Percentiles rank a stretch among this genome's conserved stretches.
phyloP scores from a whole-genome alignment of 106 monocot genomes.

The Apostasia shenzhenica region DNA sequence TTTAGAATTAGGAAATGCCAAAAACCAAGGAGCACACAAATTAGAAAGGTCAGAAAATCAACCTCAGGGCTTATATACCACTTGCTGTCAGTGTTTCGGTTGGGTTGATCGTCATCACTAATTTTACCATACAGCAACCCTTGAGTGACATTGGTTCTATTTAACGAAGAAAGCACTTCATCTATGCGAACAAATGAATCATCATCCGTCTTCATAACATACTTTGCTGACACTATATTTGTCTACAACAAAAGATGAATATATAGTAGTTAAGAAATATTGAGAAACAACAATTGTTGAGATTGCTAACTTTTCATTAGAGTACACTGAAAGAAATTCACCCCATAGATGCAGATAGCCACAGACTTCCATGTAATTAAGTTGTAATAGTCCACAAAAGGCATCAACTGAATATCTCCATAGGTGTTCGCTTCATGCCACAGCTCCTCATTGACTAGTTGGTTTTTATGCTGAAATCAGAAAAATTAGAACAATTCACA shows the following conservation, averaged over 20 bases:
- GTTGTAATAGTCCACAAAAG: slow-evolving; percentile 92
- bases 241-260: slow-evolving; percentile 25
- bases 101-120: slow-evolving; percentile 47
- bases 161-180: slow-evolving; percentile 42
- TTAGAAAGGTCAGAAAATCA: slow-evolving; percentile 7
- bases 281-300: background rate
- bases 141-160: slow-evolving; percentile 21
- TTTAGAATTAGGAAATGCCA: background rate
- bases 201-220: slow-evolving; percentile 49
- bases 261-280: slow-evolving; percentile 2
- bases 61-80: slow-evolving; percentile 74
- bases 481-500: background rate
- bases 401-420: slow-evolving; percentile 90
- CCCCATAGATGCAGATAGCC: slow-evolving; percentile 86
- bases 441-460: slow-evolving; percentile 86
- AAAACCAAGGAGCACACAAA: background rate
- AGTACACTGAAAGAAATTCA: slow-evolving; percentile 12
- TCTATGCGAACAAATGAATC: slow-evolving; percentile 55
- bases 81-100: slow-evolving; percentile 53
- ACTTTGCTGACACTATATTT: slow-evolving; percentile 52
- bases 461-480: slow-evolving; percentile 72
- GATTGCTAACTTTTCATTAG: background rate
- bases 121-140: slow-evolving; percentile 61
- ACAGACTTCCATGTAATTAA: slow-evolving; percentile 86
- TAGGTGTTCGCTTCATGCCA: slow-evolving; percentile 90